These are phyloP conservation scores for Globisporangium ultimum DNA, from an alignment of 352 stramenopile genomes.

Conservation along the genomic window DNA sequence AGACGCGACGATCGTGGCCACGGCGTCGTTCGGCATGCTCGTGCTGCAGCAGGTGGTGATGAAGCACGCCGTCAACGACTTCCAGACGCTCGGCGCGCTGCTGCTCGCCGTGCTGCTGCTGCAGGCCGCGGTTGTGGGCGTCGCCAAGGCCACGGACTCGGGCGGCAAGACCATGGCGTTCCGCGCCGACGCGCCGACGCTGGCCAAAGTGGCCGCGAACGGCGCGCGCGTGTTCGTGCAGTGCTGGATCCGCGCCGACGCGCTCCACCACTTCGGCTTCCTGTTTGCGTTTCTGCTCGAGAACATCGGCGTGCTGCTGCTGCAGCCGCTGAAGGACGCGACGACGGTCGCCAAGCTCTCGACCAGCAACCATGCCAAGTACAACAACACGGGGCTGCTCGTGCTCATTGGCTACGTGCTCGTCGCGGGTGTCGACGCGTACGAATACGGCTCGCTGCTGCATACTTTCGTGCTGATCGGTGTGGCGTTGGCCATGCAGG, in stretches of 20 bases:
- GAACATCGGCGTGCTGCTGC: conserved; percentile 38
- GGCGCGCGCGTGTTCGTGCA: conserved; percentile 35
- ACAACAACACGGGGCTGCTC: conserved; percentile 24
- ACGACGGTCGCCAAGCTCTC: not conserved
- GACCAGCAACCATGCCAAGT: not conserved
- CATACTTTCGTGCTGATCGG: conserved; percentile 48
- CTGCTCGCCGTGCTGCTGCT: conserved; percentile 24
- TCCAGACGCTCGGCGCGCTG: conserved; percentile 27
- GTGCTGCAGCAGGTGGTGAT: conserved; percentile 16
- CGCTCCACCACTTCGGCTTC: conserved; percentile 63
- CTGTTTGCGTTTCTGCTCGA: conserved; percentile 73
- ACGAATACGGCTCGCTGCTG: conserved; percentile 65
- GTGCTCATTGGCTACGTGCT: conserved; percentile 48
- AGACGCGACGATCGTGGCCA: conserved; percentile 12
- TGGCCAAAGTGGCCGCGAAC: conserved; percentile 25
- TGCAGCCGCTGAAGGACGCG: conserved; percentile 38
- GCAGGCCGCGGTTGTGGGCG: conserved; percentile 12
- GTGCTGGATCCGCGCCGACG: conserved; percentile 46
- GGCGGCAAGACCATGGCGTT: conserved; percentile 3
- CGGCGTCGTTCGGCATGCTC: conserved; percentile 16
- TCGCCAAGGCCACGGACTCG: not conserved
- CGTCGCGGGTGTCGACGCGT: conserved; percentile 53
- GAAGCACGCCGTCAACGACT: conserved; percentile 26
- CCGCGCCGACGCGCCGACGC: conserved; percentile 12
- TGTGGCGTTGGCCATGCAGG: conserved; percentile 34